phyloP scores from a whole-genome alignment of 345 rosid species.

The Physaria fendleri region DNA sequence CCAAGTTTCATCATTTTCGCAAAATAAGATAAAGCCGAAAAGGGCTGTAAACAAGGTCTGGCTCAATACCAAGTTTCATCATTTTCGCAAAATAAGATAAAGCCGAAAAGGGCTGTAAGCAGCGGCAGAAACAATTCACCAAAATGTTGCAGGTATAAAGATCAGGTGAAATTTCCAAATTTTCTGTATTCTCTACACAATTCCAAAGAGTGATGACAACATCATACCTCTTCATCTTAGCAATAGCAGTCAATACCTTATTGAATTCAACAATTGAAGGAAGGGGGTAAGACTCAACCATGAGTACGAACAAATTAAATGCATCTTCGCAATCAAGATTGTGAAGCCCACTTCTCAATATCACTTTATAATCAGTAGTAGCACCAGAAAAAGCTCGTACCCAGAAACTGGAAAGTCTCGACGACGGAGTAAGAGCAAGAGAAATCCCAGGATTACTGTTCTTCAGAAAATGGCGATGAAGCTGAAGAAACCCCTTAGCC shows the following conservation, averaged over 20 bases:
- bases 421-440: constrained; percentile 9
- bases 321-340: constrained; percentile 1
- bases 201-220: constrained; percentile 18
- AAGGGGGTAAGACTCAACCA: constrained; percentile 22
- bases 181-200: background rate
- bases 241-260: constrained; percentile 19
- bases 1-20: constrained; percentile 28
- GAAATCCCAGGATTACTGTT: background rate
- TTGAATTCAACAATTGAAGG: constrained; percentile 26
- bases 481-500: constrained; percentile 19
- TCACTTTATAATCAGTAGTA: background rate
- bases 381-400: background rate
- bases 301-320: constrained; percentile 1
- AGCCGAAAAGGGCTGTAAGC: constrained; percentile 9
- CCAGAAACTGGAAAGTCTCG: background rate
- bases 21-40: constrained; percentile 12
- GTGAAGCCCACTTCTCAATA: constrained; percentile 9
- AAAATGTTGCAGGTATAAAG: constrained; percentile 25
- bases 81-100: constrained; percentile 20
- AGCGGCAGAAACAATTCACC: constrained; percentile 23
- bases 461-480: constrained; percentile 15
- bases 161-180: constrained; percentile 15
- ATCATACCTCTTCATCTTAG: constrained; percentile 21
- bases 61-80: constrained; percentile 26
- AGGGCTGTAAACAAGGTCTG: constrained; percentile 15